These are phyloP conservation scores for Fusarium sp. DNA, from an alignment of 2,329 filamentous ascomycete genomes.

Conservation along the genomic window DNA sequence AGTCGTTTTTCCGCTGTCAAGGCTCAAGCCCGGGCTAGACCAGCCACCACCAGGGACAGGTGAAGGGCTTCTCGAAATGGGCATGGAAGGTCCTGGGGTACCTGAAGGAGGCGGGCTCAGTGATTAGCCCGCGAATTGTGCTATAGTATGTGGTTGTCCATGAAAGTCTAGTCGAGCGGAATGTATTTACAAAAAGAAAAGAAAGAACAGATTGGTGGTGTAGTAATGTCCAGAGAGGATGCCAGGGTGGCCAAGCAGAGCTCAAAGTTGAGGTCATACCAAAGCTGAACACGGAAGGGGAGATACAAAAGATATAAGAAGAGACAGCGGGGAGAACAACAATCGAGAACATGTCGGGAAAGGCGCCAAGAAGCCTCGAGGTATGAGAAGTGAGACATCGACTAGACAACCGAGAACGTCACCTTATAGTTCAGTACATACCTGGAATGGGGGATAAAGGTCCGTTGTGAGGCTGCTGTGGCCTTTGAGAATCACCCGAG, in stretches of 20 bases:
- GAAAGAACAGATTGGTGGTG: background rate
- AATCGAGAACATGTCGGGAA: constrained; percentile 19
- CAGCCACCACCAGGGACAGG: constrained; percentile 87
- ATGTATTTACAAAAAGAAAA: constrained; percentile 2
- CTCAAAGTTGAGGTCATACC: constrained; percentile 3
- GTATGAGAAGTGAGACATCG: constrained; percentile 40
- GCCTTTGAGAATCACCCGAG: constrained; percentile 47
- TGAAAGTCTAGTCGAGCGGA: constrained; percentile 19
- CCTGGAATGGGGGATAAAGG: constrained; percentile 66
- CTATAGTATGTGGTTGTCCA: constrained; percentile 20
- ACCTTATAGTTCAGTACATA: constrained; percentile 51
- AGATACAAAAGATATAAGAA: constrained; percentile 21
- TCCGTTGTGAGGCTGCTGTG: constrained; percentile 43
- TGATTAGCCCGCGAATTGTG: constrained; percentile 44
- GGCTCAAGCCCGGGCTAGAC: constrained; percentile 83
- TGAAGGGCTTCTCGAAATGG: constrained; percentile 87
- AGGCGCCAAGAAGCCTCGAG: constrained; percentile 21
- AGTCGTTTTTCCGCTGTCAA: constrained; percentile 77
- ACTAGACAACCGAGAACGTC: constrained; percentile 14
- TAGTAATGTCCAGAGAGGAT: background rate
- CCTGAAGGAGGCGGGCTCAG: constrained; percentile 52
- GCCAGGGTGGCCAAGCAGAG: constrained; percentile 13
- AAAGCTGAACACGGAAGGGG: constrained; percentile 2
- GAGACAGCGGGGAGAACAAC: constrained; percentile 17
- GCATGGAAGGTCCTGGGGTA: constrained; percentile 74